phyloP scores from a whole-genome alignment of 1,284 basidiomycete species.

The Phylloboletellus chloephorus region DNA sequence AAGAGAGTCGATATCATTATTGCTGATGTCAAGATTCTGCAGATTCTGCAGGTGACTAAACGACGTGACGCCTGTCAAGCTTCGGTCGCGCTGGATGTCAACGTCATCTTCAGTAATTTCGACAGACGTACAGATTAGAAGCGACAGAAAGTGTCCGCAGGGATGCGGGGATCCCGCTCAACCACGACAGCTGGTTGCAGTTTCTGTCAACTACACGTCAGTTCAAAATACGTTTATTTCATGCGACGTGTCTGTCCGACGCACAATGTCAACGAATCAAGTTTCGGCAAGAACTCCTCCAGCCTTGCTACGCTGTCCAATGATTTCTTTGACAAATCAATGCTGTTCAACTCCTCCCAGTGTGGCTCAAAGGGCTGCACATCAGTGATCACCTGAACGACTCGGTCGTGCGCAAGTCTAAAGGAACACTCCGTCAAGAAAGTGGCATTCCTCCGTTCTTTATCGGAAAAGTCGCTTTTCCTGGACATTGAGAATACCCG shows the following conservation, averaged over 20 bases:
- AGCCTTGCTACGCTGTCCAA: conserved; percentile 88
- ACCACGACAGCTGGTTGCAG: conserved; percentile 77
- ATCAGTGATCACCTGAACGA: conserved; percentile 92
- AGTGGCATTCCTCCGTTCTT: conserved; percentile 56
- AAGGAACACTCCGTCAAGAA: conserved; percentile 96
- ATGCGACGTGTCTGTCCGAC: conserved; percentile 31
- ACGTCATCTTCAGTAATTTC: conserved; percentile 10
- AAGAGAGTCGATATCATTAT: conserved; percentile 85
- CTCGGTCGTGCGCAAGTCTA: conserved; percentile 82
- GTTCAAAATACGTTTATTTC: conserved; percentile 5
- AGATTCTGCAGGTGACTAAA: conserved; percentile 85
- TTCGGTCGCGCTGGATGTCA: conserved; percentile 26
- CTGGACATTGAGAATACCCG: conserved; percentile 46
- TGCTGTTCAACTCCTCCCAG: conserved; percentile 78
- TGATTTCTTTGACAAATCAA: conserved; percentile 77
- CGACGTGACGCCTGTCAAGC: conserved; percentile 83
- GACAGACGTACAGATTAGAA: conserved; percentile 59
- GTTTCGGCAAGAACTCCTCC: conserved; percentile 87
- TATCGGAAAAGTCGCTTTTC: conserved; percentile 31
- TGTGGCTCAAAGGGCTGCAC: conserved; percentile 92
- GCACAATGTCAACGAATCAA: conserved; percentile 79
- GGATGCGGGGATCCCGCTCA: conserved; percentile 78
- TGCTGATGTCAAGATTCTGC: conserved; percentile 86
- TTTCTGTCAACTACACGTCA: conserved; percentile 48
- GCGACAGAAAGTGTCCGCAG: conserved; percentile 80